Percentiles rank a stretch among this genome's conserved stretches.
Evolutionary conservation across 129 eudicot genomes (phyloP).

Genomic region (Flaveria brownii): DNA sequence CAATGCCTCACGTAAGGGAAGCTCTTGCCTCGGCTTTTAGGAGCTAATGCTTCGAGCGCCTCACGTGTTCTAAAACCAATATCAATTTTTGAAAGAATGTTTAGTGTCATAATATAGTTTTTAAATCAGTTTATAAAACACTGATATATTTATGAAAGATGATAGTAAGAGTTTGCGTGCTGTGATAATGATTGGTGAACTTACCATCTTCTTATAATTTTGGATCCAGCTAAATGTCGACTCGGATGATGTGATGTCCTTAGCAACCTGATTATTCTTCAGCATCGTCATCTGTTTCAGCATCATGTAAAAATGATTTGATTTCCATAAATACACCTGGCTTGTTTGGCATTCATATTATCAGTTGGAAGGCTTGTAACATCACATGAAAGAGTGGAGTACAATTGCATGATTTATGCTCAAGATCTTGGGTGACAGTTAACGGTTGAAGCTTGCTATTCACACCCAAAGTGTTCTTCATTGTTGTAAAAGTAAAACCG

Average conservation of each 20-base stretch:
- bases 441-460: background rate
- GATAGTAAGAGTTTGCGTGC: too few relatives aligned
- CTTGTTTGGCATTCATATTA: background rate
- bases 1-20: too few relatives aligned
- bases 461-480: background rate
- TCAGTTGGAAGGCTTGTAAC: background rate
- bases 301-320: background rate
- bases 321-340: background rate
- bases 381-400: background rate
- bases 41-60: too few relatives aligned
- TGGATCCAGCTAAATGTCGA: slow-evolving; percentile 64
- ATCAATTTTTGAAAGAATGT: background rate
- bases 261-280: slow-evolving; percentile 24
- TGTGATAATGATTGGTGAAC: background rate
- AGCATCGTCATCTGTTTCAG: background rate
- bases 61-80: too few relatives aligned
- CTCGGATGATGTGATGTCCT: slow-evolving; percentile 68
- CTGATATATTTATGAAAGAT: too few relatives aligned
- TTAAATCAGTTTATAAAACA: too few relatives aligned
- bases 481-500: background rate
- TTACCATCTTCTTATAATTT: slow-evolving; percentile 12
- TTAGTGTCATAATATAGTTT: background rate
- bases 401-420: background rate
- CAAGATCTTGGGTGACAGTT: background rate
- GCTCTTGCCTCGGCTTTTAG: too few relatives aligned